Evolutionary conservation across 805 yeast species (phyloP), one percentile per base, ranked within the genome.

Genomic region (Saccharomycopsis vini): DNA sequence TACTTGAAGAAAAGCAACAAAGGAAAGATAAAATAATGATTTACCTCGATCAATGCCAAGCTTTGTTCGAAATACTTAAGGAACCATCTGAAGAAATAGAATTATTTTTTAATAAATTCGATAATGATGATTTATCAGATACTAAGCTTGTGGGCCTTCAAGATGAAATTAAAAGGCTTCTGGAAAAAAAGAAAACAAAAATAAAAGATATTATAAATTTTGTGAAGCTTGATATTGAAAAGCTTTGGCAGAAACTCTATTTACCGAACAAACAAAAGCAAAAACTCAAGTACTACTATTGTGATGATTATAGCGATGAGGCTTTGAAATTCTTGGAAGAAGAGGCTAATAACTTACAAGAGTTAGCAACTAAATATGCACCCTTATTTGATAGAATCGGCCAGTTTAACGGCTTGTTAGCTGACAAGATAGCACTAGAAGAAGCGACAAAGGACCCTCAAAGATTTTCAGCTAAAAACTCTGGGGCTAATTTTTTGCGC

Each of bases 391-490:
- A 66, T 10, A 59, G 73, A n/a, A 73, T 82, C 24, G 67, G 72
- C 3, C 73, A 72, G 36, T 70, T 84, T 50, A 65, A 73, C 36
- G 71, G 68, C 2, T 60, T 88, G 21, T 59, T 77, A 33, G 61
- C 66, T 12, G 94, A 86, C 51, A 82, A 81, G 48, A 51, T 58
- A 1, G 73, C 73, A 38, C 68, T 92, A 31, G 80, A 71, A 30
- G 81, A 77, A 49, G 77, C 92, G 3, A 72, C 82, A 2, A 80
- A 77, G 54, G 92, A 90, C 58, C 79, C 97, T 0, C 77, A 90
- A 0, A 71, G 97, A 49, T 67, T 89, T 35, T 60, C 82, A 37
- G 75, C 81, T 50, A 75, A 84, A 55, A 79, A 82, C 53, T 81
- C 88, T 2, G 89, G 90, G 50, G 80, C 79, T 48, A 80, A 89